These are phyloP conservation scores for Globisporangium nagaii DNA, from an alignment of 352 stramenopile genomes.

Conservation along the genomic window DNA sequence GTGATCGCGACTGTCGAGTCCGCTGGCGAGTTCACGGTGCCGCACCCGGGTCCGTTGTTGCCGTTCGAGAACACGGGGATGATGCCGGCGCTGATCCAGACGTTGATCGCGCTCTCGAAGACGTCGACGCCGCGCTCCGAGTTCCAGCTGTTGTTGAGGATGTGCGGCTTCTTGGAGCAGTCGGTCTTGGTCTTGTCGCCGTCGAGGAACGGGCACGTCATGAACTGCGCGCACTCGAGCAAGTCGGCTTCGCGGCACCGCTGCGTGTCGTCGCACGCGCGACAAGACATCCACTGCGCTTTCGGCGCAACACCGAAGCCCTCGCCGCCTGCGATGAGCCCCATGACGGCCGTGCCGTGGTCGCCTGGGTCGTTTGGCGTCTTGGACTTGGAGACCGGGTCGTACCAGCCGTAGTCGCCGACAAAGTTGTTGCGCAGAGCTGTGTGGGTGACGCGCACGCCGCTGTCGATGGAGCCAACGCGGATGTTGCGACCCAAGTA, in stretches of 20 bases:
- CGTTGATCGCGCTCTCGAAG: constrained; percentile 25
- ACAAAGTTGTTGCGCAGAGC: constrained; percentile 28
- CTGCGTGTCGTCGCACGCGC: constrained; percentile 23
- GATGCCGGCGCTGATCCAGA: constrained; percentile 49
- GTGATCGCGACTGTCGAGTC: constrained; percentile 32
- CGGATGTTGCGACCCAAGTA: constrained; percentile 32
- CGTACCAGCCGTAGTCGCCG: constrained; percentile 43
- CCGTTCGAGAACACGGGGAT: constrained; percentile 49
- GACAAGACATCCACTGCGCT: constrained; percentile 36
- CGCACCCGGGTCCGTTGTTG: constrained; percentile 36
- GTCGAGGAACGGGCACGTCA: constrained; percentile 30
- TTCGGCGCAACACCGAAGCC: constrained; percentile 31
- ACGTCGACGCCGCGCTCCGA: constrained; percentile 22
- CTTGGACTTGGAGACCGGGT: constrained; percentile 22
- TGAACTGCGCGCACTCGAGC: constrained; percentile 38
- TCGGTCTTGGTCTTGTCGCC: constrained; percentile 18
- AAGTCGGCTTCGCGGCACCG: constrained; percentile 28
- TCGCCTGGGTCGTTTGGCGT: constrained; percentile 28
- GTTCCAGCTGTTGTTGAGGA: constrained; percentile 69
- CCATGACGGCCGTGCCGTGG: constrained; percentile 34
- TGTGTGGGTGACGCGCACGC: constrained; percentile 29
- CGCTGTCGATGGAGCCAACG: constrained; percentile 43
- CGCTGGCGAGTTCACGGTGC: constrained; percentile 27
- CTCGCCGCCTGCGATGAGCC: constrained; percentile 20
- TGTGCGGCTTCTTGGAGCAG: constrained; percentile 40